Evolutionary conservation across 1,284 basidiomycete species (phyloP).

Genomic region (Sporisorium exsertum): DNA sequence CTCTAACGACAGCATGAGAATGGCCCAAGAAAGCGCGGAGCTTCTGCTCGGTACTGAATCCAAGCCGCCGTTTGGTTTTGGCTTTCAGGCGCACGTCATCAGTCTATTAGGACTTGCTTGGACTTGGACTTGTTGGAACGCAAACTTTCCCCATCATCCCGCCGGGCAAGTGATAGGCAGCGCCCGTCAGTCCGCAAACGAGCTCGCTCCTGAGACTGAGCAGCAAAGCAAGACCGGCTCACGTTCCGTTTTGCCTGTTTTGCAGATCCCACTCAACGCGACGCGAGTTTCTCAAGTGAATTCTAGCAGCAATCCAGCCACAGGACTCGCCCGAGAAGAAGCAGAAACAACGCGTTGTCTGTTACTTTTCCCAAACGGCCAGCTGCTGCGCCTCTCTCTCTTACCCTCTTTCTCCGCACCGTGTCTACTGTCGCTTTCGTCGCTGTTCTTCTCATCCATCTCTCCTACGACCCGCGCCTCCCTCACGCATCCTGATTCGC

Average conservation of each 20-base stretch:
- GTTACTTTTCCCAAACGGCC: background rate
- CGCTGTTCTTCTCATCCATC: background rate
- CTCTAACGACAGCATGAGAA: too few species aligned
- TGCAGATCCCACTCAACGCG: slow-evolving; percentile 18
- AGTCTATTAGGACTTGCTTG: background rate
- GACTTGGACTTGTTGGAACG: too few species aligned
- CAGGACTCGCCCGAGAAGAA: slow-evolving; percentile 15
- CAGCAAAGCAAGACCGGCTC: background rate
- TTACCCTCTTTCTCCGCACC: background rate
- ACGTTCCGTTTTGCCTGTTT: too few species aligned
- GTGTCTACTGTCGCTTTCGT: background rate
- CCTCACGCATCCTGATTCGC: background rate
- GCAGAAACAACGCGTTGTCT: background rate
- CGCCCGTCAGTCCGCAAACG: too few species aligned
- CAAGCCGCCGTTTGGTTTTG: background rate
- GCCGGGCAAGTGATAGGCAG: too few species aligned
- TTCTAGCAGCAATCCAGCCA: background rate
- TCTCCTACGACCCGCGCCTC: background rate
- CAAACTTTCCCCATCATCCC: too few species aligned
- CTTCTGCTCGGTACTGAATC: too few species aligned
- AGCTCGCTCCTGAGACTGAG: background rate
- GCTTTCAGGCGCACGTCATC: background rate
- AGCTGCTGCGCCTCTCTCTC: background rate
- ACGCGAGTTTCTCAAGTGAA: slow-evolving; percentile 6
- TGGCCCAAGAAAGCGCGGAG: too few species aligned